Evolutionary conservation across 2,329 filamentous ascomycete species (phyloP).

Genomic region (Penicillium aurantiogriseum): DNA sequence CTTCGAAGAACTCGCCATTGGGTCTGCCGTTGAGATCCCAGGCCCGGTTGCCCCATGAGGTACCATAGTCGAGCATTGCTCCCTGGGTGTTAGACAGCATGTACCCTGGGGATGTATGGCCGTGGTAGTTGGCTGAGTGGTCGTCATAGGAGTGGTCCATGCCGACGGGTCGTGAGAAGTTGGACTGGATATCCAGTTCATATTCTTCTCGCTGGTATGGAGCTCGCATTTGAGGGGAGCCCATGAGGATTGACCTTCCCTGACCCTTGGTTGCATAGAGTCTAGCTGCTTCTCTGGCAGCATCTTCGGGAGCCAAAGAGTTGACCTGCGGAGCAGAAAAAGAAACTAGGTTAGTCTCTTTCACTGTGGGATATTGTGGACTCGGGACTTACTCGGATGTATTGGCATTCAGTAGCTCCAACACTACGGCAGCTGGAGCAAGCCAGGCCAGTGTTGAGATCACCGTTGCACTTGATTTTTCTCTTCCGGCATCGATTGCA

Average conservation of each 20-base stretch:
- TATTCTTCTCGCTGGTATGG: constrained; percentile 28
- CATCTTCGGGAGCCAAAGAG: constrained; percentile 29
- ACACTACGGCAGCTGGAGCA: constrained; percentile 81
- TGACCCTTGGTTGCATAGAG: constrained; percentile 8
- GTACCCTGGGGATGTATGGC: constrained; percentile 35
- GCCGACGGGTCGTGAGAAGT: constrained; percentile 25
- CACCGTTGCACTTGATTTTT: constrained; percentile 93
- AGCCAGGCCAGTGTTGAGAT: constrained; percentile 70
- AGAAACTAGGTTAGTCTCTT: not conserved
- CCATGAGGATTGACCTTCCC: constrained; percentile 15
- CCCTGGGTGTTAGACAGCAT: constrained; percentile 36
- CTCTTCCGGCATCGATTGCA: constrained; percentile 86
- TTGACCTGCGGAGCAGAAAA: constrained; percentile 28
- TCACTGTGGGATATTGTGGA: not conserved
- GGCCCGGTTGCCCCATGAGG: constrained; percentile 30
- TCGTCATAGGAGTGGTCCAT: constrained; percentile 35
- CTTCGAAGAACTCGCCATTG: constrained; percentile 22
- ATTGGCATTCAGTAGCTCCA: constrained; percentile 65
- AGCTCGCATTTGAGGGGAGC: constrained; percentile 18
- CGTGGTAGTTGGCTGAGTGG: constrained; percentile 30
- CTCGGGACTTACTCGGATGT: constrained; percentile 64
- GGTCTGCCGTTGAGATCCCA: constrained; percentile 29
- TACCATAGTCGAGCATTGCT: constrained; percentile 29
- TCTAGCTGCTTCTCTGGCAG: constrained; percentile 5
- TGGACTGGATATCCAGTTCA: constrained; percentile 25